phyloP scores from a whole-genome alignment of 108 stramenopile species.

The Nitzschia sp. region DNA sequence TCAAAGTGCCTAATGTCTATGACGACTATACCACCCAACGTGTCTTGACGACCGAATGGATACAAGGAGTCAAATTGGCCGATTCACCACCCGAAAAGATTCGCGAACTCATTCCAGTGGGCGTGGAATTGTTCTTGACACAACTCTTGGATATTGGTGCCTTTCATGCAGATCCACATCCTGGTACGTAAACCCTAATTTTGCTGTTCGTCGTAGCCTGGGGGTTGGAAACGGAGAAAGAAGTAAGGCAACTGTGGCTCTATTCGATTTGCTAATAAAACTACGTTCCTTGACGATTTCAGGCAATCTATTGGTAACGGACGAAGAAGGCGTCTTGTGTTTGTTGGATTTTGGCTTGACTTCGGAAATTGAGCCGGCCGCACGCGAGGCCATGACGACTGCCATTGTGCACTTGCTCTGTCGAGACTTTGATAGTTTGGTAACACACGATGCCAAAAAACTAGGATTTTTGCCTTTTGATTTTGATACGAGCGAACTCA shows the following conservation, averaged over 20 bases:
- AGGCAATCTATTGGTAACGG: slow-evolving; percentile 74
- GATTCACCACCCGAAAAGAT: slow-evolving; percentile 58
- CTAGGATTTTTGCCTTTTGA: slow-evolving; percentile 87
- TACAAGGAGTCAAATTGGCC: slow-evolving; percentile 76
- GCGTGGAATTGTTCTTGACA: slow-evolving; percentile 83
- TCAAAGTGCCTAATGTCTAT: slow-evolving; percentile 86
- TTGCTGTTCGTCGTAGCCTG: too few relatives aligned
- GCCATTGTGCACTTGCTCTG: slow-evolving; percentile 85
- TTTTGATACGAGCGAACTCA: slow-evolving; percentile 74
- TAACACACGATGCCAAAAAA: slow-evolving; percentile 72
- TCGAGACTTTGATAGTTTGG: slow-evolving; percentile 79
- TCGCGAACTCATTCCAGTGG: slow-evolving; percentile 75
- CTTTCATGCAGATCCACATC: slow-evolving; percentile 89
- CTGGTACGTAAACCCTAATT: too few relatives aligned
- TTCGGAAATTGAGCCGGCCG: slow-evolving; percentile 60
- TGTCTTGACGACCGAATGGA: slow-evolving; percentile 95
- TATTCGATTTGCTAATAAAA: too few relatives aligned
- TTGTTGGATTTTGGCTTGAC: slow-evolving; percentile 90
- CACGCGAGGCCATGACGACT: slow-evolving; percentile 71
- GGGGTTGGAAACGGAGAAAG: too few relatives aligned
- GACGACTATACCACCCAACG: slow-evolving; percentile 76
- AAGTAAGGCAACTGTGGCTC: too few relatives aligned
- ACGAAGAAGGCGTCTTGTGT: slow-evolving; percentile 51
- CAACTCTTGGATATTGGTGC: slow-evolving; percentile 85
- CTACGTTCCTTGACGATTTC: too few relatives aligned